Evolutionary conservation across 75 land plant genomes (phyloP).

Genomic region (Pinus albicaulis): DNA sequence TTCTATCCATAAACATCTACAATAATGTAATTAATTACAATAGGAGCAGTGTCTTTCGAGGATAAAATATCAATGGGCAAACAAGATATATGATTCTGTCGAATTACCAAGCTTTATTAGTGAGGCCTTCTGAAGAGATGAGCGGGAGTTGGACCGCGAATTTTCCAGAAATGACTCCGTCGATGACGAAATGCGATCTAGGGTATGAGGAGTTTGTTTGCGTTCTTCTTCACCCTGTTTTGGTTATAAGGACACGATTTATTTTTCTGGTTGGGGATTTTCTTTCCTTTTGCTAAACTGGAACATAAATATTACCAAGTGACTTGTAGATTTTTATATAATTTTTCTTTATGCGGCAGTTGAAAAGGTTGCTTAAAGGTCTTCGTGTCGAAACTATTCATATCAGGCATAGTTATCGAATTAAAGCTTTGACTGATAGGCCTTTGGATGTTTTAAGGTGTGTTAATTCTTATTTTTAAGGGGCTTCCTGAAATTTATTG

Average conservation of each 20-base stretch:
- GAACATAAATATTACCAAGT: not conserved
- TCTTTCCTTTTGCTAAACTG: no score
- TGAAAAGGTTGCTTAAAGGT: slow-evolving; percentile 25
- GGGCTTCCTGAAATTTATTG: not conserved
- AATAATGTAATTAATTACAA: no score
- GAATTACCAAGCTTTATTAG: slow-evolving; percentile 8
- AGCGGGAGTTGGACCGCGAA: slow-evolving; percentile 8
- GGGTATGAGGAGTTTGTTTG: slow-evolving; percentile 2
- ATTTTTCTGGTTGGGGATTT: no score
- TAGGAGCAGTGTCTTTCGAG: no score
- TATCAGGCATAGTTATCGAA: slow-evolving; percentile 16
- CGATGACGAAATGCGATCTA: slow-evolving; percentile 15
- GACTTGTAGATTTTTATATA: not conserved
- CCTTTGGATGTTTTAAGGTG: slow-evolving; percentile 20
- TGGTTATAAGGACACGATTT: not conserved
- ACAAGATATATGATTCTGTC: slow-evolving; percentile 1
- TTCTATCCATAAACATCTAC: no score
- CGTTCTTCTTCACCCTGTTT: not conserved
- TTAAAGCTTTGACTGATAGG: slow-evolving; percentile 9
- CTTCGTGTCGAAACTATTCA: slow-evolving; percentile 21
- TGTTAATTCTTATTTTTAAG: not conserved
- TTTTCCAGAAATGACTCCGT: slow-evolving; percentile 15
- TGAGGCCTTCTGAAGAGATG: slow-evolving; percentile 1
- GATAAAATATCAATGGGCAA: no score
- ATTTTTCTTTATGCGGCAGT: slow-evolving; percentile 3